Conservation (phyloP, 768 basidiomycete genomes). For the Lentinula sp. region DNA sequence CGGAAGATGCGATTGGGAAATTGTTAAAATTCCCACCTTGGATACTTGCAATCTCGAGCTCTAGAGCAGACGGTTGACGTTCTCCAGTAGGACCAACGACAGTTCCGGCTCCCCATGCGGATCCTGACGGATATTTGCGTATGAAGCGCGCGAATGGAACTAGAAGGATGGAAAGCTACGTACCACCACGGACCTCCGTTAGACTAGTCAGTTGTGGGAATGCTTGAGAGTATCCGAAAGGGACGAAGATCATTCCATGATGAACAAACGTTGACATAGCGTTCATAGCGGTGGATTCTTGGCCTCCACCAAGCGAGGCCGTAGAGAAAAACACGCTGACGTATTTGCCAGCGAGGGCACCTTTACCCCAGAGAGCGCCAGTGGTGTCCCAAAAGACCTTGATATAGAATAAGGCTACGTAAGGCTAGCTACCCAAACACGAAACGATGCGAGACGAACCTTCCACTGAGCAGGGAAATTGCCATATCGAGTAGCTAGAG, state of each 20-base stretch:
- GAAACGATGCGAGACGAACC: conserved; percentile 24
- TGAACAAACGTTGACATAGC: conserved; percentile 57
- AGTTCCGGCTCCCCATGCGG: conserved; percentile 75
- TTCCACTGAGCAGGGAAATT: conserved; percentile 78
- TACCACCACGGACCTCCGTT: conserved; percentile 52
- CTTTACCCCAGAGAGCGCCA: conserved; percentile 55
- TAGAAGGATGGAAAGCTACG: conserved; percentile 14
- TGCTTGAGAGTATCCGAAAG: conserved; percentile 58
- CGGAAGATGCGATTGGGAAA: not conserved
- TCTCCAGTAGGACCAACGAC: conserved; percentile 39
- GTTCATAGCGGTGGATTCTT: conserved; percentile 52
- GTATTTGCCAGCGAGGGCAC: conserved; percentile 67
- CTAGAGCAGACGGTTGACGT: conserved; percentile 42
- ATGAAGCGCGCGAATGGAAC: not conserved
- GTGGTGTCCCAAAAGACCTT: conserved; percentile 76
- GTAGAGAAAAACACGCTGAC: conserved; percentile 72
- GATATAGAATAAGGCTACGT: not conserved
- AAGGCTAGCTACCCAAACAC: not conserved
- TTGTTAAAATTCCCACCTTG: not conserved
- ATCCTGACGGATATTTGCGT: conserved; percentile 31
- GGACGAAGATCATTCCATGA: conserved; percentile 69
- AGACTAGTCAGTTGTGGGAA: conserved; percentile 37
- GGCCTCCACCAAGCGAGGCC: conserved; percentile 74
- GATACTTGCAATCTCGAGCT: conserved; percentile 21
- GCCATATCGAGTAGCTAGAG: conserved; percentile 40